A percentile compares a stretch with the other conserved stretches of the same genome.
These are phyloP conservation scores for Termitomyces sp. DNA, from an alignment of 768 basidiomycete genomes.

Conservation along the genomic window DNA sequence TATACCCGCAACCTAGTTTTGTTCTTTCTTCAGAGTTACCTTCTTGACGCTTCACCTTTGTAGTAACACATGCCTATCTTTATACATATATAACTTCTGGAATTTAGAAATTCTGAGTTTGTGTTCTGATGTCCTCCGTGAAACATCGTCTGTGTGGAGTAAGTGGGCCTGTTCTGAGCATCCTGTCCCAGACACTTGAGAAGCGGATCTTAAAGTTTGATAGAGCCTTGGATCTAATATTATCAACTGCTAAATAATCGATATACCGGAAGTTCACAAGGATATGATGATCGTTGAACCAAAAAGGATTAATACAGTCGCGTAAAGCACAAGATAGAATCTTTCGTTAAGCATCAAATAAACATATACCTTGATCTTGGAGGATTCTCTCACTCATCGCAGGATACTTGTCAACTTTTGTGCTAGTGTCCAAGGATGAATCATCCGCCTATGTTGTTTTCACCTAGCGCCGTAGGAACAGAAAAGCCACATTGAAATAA, in stretches of 20 bases:
- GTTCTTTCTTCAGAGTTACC: neutral
- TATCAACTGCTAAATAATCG: neutral
- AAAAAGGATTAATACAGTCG: slow-evolving; percentile 15
- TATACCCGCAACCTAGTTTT: slow-evolving; percentile 3
- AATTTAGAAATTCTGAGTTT: neutral
- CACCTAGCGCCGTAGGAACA: neutral
- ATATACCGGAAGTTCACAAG: slow-evolving; percentile 5
- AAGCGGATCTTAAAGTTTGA: slow-evolving; percentile 10
- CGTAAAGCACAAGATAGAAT: slow-evolving; percentile 7
- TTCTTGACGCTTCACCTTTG: neutral
- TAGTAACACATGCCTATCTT: slow-evolving; percentile 7
- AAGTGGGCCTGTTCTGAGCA: slow-evolving; percentile 5
- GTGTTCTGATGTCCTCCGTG: slow-evolving; percentile 9
- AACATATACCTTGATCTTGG: slow-evolving; percentile 5
- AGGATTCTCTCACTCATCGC: slow-evolving; percentile 1
- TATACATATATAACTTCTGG: slow-evolving; percentile 1
- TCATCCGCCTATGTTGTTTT: neutral
- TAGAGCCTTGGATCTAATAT: slow-evolving; percentile 3
- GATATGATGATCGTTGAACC: slow-evolving; percentile 6
- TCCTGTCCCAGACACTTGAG: slow-evolving; percentile 3
- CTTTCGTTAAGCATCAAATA: neutral
- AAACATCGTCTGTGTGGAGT: slow-evolving; percentile 8
- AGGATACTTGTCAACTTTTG: neutral
- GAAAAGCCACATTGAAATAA: neutral
- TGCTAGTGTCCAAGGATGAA: slow-evolving; percentile 2